phyloP scores from a whole-genome alignment of 257 asterid genomes.

The Oldenlandia corymbosa region DNA sequence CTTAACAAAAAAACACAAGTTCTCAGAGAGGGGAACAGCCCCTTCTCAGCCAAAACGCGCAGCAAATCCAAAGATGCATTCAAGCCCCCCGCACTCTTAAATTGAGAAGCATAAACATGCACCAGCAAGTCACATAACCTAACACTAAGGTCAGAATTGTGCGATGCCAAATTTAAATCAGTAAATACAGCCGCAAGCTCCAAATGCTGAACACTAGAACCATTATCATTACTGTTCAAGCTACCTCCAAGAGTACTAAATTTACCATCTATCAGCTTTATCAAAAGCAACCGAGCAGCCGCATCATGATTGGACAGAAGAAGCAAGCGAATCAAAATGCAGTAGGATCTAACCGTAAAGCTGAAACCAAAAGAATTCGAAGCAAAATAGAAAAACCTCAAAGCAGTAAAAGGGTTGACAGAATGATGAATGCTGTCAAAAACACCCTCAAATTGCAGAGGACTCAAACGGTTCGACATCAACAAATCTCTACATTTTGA shows the following conservation, averaged over 20 bases:
- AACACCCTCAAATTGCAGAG: slow-evolving; percentile 51
- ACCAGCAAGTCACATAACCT: slow-evolving; percentile 63
- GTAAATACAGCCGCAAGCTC: slow-evolving; percentile 48
- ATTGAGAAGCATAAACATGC: slow-evolving; percentile 57
- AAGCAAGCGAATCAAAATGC: slow-evolving; percentile 53
- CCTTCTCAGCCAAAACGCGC: slow-evolving; percentile 38
- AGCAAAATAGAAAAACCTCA: slow-evolving; percentile 58
- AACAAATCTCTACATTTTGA: slow-evolving; percentile 43
- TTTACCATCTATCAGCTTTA: slow-evolving; percentile 62
- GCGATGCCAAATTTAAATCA: slow-evolving; percentile 30
- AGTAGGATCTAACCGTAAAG: slow-evolving; percentile 61
- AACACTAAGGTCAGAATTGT: slow-evolving; percentile 23
- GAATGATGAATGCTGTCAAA: slow-evolving; percentile 47
- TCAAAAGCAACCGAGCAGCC: slow-evolving; percentile 70
- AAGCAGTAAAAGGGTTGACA: slow-evolving; percentile 55
- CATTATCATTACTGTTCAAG: slow-evolving; percentile 1
- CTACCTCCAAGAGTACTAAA: slow-evolving; percentile 33
- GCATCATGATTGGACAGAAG: slow-evolving; percentile 45
- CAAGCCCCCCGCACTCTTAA: slow-evolving; percentile 44
- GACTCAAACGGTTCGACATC: slow-evolving; percentile 37
- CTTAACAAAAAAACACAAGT: slow-evolving; percentile 69
- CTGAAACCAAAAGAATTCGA: slow-evolving; percentile 43
- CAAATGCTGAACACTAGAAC: slow-evolving; percentile 25
- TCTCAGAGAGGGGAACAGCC: slow-evolving; percentile 65
- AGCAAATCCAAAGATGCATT: slow-evolving; percentile 54